Conservation (phyloP, 2,329 filamentous ascomycete genomes). For the Dactylellina parvicollis region DNA sequence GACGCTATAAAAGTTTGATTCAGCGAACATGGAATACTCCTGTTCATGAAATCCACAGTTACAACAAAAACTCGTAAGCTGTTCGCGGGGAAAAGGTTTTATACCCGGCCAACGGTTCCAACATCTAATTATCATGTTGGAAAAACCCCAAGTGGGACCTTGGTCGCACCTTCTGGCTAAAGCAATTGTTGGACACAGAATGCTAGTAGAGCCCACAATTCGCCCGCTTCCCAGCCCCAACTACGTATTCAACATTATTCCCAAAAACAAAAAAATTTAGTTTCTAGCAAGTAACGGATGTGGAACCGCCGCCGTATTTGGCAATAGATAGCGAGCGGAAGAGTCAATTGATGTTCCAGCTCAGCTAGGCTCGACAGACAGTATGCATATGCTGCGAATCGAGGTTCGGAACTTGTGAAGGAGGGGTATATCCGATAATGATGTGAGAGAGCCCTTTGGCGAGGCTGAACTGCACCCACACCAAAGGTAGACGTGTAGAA, state of each 20-base stretch:
- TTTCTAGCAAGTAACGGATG: slow-evolving; percentile 6
- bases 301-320: slow-evolving; percentile 2
- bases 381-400: slow-evolving; percentile 10
- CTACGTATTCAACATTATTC: slow-evolving; percentile 11
- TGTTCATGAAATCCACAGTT: slow-evolving; percentile 27
- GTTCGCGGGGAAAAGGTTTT: slow-evolving; percentile 14
- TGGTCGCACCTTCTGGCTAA: slow-evolving; percentile 29
- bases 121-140: slow-evolving; percentile 18
- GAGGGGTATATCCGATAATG: not conserved
- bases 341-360: slow-evolving; percentile 12
- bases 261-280: not conserved
- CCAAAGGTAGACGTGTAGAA: slow-evolving; percentile 14
- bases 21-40: slow-evolving; percentile 21
- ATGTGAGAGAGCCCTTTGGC: not conserved
- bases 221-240: slow-evolving; percentile 13
- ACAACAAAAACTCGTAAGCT: slow-evolving; percentile 22
- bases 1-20: slow-evolving; percentile 5
- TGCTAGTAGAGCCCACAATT: slow-evolving; percentile 7
- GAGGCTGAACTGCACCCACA: slow-evolving; percentile 1
- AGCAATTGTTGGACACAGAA: slow-evolving; percentile 13
- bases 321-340: slow-evolving; percentile 38
- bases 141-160: slow-evolving; percentile 3
- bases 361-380: slow-evolving; percentile 8
- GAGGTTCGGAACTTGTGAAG: slow-evolving; percentile 24
- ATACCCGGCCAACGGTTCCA: slow-evolving; percentile 31